Conservation (phyloP, 148 eudicot species). For the Vaccinium macrocarpon region DNA sequence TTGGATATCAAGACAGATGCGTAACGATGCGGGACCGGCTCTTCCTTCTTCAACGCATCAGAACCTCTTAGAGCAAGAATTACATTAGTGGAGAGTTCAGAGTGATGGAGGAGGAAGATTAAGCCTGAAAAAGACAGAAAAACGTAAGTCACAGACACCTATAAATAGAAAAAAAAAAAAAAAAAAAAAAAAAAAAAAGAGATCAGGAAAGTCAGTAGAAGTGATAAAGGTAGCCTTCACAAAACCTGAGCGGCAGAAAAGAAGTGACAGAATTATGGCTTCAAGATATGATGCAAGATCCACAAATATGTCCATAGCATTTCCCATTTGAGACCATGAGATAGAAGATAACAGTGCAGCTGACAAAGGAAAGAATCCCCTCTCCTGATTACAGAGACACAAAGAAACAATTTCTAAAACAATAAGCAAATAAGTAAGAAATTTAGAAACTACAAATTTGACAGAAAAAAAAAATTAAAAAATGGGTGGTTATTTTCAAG, state of each 20-base stretch:
- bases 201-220: background rate
- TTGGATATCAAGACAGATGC: conserved; percentile 71
- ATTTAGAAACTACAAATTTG: background rate
- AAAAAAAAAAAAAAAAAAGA: background rate
- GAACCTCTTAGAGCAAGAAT: conserved; percentile 68
- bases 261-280: conserved; percentile 70
- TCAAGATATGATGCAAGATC: conserved; percentile 69
- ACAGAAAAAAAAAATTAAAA: background rate
- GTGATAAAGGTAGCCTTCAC: conserved; percentile 4
- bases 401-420: background rate
- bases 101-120: conserved; percentile 73
- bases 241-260: conserved; percentile 89
- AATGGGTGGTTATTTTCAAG: background rate
- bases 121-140: conserved; percentile 57
- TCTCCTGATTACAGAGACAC: conserved; percentile 51
- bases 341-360: conserved; percentile 73
- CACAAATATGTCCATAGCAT: conserved; percentile 45
- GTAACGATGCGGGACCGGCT: conserved; percentile 75
- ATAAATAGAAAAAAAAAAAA: background rate
- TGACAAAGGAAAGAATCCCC: conserved; percentile 93
- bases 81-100: conserved; percentile 70
- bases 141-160: conserved; percentile 13
- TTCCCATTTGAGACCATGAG: conserved; percentile 57
- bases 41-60: conserved; percentile 47
- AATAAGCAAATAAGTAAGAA: background rate